phyloP scores from a whole-genome alignment of 1,284 basidiomycete genomes.

The Cronartium ribicola region DNA sequence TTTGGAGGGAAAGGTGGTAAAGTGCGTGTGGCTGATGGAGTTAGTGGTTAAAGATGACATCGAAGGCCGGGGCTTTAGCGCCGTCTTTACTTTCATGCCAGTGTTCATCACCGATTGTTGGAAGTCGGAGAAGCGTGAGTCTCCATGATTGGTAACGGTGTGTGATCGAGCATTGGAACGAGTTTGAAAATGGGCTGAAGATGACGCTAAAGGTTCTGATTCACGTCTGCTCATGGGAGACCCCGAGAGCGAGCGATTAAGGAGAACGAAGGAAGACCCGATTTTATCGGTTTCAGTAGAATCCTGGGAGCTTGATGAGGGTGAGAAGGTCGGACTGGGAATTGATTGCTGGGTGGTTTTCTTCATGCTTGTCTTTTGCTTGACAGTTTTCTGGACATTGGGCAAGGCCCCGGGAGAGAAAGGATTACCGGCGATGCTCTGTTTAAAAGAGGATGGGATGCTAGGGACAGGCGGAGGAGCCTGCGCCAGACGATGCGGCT shows the following conservation, averaged over 20 bases:
- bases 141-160: neutral
- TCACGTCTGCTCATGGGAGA: neutral
- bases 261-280: neutral
- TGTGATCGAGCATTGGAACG: neutral
- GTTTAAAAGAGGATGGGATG: conserved; percentile 22
- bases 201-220: neutral
- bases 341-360: neutral
- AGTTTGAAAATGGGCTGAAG: neutral
- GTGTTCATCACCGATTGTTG: neutral
- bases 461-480: conserved; percentile 26
- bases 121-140: neutral
- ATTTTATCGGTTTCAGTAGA: neutral
- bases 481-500: neutral
- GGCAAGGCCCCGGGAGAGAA: neutral
- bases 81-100: neutral
- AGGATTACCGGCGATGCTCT: neutral
- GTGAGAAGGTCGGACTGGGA: neutral
- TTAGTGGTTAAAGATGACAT: neutral
- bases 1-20: neutral
- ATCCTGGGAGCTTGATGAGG: neutral
- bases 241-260: neutral
- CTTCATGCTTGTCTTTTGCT: neutral
- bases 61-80: neutral
- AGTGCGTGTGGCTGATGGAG: neutral
- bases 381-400: neutral